Conservation (phyloP, 345 rosid species). For the Cardamine occulta region DNA sequence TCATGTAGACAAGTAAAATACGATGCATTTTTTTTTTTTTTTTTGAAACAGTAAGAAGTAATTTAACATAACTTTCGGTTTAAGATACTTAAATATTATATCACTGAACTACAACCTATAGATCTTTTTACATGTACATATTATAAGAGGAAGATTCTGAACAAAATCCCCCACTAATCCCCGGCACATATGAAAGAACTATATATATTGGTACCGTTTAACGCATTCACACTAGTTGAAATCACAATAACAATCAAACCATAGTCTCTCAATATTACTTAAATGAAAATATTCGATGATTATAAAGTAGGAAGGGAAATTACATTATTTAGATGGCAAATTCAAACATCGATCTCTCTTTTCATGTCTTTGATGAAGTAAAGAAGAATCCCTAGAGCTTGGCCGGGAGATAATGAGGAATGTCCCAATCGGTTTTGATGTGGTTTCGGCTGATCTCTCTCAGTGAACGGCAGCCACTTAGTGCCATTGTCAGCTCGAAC, state of each 20-base stretch:
- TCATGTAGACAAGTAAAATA: too few species aligned
- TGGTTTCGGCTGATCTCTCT: slow-evolving; percentile 82
- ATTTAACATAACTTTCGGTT: too few species aligned
- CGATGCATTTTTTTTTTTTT: too few species aligned
- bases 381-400: slow-evolving; percentile 44
- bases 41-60: too few species aligned
- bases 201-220: too few species aligned
- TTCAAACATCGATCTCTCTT: not conserved
- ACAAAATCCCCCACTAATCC: too few species aligned
- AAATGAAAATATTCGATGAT: not conserved
- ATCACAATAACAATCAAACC: not conserved
- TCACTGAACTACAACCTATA: too few species aligned
- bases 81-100: too few species aligned
- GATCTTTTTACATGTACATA: too few species aligned
- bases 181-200: too few species aligned
- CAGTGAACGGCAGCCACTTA: slow-evolving; percentile 83
- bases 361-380: slow-evolving; percentile 15
- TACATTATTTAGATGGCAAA: slow-evolving; percentile 11
- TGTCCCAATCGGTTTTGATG: slow-evolving; percentile 71
- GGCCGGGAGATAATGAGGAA: slow-evolving; percentile 49
- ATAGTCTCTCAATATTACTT: not conserved
- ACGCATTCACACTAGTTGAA: not conserved
- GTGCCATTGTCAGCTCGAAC: slow-evolving; percentile 89
- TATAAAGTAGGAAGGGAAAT: not conserved
- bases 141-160: too few species aligned